Conservation (phyloP, 1,284 basidiomycete species). For the Rhizoctonia solani region DNA sequence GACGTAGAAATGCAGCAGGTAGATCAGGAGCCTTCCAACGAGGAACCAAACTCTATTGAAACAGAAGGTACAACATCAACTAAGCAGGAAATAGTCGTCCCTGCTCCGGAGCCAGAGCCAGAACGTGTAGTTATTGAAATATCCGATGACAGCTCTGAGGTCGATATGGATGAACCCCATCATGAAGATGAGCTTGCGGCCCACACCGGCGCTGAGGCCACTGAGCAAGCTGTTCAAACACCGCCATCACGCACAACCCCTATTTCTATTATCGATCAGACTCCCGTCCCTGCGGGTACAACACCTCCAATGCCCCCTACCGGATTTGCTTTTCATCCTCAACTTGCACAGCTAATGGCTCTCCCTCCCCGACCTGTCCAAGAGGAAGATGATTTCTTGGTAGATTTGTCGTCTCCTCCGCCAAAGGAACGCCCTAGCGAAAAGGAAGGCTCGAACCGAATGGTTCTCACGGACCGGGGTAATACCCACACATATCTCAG, state of each 20-base stretch:
- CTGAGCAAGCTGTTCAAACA: constrained; percentile 8
- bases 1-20: not conserved
- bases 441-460: not conserved
- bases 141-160: not conserved
- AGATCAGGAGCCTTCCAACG: not conserved
- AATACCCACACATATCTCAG: constrained; percentile 14
- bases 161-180: not conserved
- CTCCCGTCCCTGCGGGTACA: not conserved
- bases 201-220: not conserved
- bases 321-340: constrained; percentile 24
- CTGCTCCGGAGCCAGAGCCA: not conserved
- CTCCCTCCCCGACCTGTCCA: constrained; percentile 2
- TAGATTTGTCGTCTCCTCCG: constrained; percentile 11
- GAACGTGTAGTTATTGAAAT: not conserved
- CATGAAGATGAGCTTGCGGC: not conserved
- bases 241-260: not conserved
- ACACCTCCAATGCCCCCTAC: not conserved
- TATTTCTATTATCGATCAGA: constrained; percentile 12
- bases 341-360: constrained; percentile 25
- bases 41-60: not conserved
- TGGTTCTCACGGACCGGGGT: not conserved
- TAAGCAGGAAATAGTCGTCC: not conserved
- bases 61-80: not conserved
- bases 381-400: constrained; percentile 20
- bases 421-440: constrained; percentile 24